A percentile compares a stretch with the other conserved stretches of the same genome.
Evolutionary conservation across 257 asterid genomes (phyloP).

Genomic region (Misopates orontium): DNA sequence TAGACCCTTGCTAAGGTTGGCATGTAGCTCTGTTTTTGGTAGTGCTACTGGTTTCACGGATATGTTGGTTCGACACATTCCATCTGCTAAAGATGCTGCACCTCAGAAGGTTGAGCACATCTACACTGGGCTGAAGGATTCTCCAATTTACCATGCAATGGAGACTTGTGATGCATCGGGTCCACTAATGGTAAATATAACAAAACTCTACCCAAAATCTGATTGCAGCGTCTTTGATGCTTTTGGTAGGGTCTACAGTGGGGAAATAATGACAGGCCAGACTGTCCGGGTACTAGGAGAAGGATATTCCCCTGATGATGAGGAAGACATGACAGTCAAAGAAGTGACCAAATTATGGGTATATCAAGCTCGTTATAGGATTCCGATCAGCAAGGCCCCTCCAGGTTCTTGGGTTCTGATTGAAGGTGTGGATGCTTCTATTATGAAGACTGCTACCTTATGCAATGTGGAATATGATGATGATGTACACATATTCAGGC

Average conservation of each 20-base stretch:
- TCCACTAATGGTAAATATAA: slow-evolving; percentile 87
- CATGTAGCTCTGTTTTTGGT: slow-evolving; percentile 95
- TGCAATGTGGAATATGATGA: slow-evolving; percentile 81
- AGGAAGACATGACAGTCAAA: slow-evolving; percentile 96
- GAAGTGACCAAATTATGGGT: slow-evolving; percentile 96
- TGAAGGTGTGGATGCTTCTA: slow-evolving; percentile 99
- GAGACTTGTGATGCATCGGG: slow-evolving; percentile 81
- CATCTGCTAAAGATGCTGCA: slow-evolving; percentile 93
- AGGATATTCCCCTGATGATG: slow-evolving; percentile 98
- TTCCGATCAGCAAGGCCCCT: slow-evolving; percentile 90
- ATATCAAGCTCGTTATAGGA: slow-evolving; percentile 97
- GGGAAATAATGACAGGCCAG: slow-evolving; percentile 90
- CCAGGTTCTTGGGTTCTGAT: slow-evolving; percentile 99
- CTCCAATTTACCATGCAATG: slow-evolving; percentile 76
- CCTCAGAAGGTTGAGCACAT: slow-evolving; percentile 81
- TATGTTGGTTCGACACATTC: slow-evolving; percentile 94
- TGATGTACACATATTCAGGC: slow-evolving; percentile 84
- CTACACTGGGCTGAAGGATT: slow-evolving; percentile 84
- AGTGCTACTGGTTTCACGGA: slow-evolving; percentile 95
- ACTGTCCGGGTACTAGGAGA: slow-evolving; percentile 90
- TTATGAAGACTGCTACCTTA: slow-evolving; percentile 96
- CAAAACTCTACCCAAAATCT: slow-evolving; percentile 90
- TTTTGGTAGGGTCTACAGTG: slow-evolving; percentile 95
- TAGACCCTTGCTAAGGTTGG: slow-evolving; percentile 83
- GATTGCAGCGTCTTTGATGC: slow-evolving; percentile 98